Conservation (phyloP, 306 rosid genomes). For the Prunus campanulata region DNA sequence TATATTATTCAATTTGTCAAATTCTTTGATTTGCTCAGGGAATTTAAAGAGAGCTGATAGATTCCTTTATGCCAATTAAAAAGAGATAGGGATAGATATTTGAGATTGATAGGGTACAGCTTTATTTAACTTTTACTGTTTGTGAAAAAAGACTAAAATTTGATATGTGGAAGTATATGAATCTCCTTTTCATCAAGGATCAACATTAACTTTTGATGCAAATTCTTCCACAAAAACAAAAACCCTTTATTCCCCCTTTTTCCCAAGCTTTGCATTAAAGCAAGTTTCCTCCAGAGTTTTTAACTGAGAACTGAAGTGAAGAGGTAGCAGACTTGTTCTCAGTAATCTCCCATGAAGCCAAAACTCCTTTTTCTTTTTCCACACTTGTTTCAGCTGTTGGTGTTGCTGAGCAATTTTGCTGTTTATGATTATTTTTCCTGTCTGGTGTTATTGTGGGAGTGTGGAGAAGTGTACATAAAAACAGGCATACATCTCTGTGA, state of each 20-base stretch:
- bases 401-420: background rate
- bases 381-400: conserved; percentile 3
- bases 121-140: conserved; percentile 38
- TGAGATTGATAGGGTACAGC: conserved; percentile 10
- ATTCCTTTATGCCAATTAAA: conserved; percentile 11
- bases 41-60: conserved; percentile 12
- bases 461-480: conserved; percentile 3
- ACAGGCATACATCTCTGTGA: conserved; percentile 30
- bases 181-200: conserved; percentile 35
- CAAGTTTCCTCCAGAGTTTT: conserved; percentile 20
- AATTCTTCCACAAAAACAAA: conserved; percentile 27
- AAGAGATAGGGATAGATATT: background rate
- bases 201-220: conserved; percentile 41
- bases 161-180: conserved; percentile 25
- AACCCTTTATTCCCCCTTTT: conserved; percentile 34
- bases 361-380: conserved; percentile 10
- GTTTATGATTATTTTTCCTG: background rate
- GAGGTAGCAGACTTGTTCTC: conserved; percentile 41
- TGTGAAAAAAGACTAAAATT: conserved; percentile 33
- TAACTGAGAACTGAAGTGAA: conserved; percentile 28
- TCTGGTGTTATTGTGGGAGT: conserved; percentile 13
- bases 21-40: conserved; percentile 13
- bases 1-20: background rate
- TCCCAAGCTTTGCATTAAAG: background rate
- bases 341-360: conserved; percentile 36